Evolutionary conservation across 306 rosid genomes (phyloP), one percentile per base, ranked within the genome.

Genomic region (Neltuma alba): DNA sequence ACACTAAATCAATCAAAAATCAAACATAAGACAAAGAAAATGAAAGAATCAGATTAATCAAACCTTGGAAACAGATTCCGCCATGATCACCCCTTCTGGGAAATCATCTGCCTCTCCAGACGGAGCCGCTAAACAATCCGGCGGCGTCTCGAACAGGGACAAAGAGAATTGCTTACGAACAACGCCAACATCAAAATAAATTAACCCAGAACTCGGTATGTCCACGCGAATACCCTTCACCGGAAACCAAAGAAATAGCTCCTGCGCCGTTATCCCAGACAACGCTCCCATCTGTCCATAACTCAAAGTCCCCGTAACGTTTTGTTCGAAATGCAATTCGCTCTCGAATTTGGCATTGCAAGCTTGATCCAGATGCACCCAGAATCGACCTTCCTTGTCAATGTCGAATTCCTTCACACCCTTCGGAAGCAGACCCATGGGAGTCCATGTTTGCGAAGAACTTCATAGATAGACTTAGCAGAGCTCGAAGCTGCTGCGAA

Each of bases 321-420:
- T 92, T 1, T 82, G 48, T 2, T 94, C 98, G 78, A 92, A 94
- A 89, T 92, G 98, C 76, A 94, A 84, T 38, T 89, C 85, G 82
- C 78, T 94, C 81, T 94, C 96, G 78, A 94, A 94, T 79, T 89
- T 88, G 40, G 98, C 98, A 81, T 92, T 89, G 79, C 98, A 94
- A 15, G 96, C 94, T 79, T 87, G 93, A 74, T 94, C 98, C 61
- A 92, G 77, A 76, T 86, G 83, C 0, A 85, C 94, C 86, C 87
- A 65, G 77, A 94, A 94, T 1, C 18, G 16, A 1, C 98, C 97
- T 2, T 47, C 86, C 3, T 70, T 76, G 9, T 55, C 89, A 16
- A 92, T 28, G 14, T 77, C 81, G 78, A 89, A 94, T 3, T 94
- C 87, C 45, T 23, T 84, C 7, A 94, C 87, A 1, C 94, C 96